These are phyloP conservation scores for Lenwebbia sp. DNA, from an alignment of 345 rosid species.

Conservation along the genomic window DNA sequence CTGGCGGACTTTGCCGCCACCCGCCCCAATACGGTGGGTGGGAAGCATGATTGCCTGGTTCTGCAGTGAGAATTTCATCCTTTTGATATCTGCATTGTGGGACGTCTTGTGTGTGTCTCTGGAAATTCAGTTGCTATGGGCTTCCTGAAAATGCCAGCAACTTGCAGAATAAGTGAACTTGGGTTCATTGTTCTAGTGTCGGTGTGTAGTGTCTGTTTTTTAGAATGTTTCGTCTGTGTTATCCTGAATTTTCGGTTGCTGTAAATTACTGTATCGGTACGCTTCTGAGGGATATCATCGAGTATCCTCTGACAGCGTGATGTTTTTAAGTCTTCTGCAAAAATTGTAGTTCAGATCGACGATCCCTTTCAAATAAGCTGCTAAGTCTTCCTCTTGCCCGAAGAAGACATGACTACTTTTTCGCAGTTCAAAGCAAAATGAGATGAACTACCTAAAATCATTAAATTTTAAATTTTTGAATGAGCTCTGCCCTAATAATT, in stretches of 20 bases:
- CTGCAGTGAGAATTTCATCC: constrained; percentile 33
- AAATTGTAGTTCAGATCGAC: neutral
- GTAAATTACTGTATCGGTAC: neutral
- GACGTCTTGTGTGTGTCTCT: neutral
- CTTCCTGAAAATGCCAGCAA: neutral
- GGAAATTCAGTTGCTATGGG: neutral
- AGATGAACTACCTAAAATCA: neutral
- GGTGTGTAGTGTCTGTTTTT: neutral
- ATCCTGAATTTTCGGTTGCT: neutral
- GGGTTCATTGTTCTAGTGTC: neutral
- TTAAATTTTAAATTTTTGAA: no score
- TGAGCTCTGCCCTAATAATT: neutral
- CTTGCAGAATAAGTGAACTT: neutral
- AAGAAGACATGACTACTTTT: neutral
- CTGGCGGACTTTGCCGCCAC: constrained; percentile 13
- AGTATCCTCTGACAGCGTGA: neutral
- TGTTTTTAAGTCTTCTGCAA: neutral
- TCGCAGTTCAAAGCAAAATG: neutral
- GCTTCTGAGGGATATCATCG: neutral
- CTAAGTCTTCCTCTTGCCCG: neutral
- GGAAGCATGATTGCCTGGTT: constrained; percentile 61
- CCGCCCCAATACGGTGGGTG: constrained; percentile 18
- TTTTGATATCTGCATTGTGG: neutral
- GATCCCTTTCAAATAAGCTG: neutral
- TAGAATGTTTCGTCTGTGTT: neutral